A percentile compares a stretch with the other conserved stretches of the same genome.
These are phyloP conservation scores for Fusarium phyllophilum DNA, from an alignment of 2,329 filamentous ascomycete genomes.

Conservation along the genomic window DNA sequence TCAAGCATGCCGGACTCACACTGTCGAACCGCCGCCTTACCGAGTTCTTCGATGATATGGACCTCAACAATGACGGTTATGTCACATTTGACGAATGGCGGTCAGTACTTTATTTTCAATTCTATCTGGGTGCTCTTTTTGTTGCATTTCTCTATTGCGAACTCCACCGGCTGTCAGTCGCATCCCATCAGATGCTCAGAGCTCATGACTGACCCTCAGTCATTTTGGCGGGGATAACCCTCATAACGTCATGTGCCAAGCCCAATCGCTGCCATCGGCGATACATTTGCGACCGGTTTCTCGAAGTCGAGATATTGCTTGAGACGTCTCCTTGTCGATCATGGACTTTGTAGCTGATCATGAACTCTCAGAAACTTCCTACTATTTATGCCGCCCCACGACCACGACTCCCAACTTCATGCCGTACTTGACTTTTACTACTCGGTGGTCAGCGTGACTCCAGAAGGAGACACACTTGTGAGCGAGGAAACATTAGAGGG, in stretches of 20 bases:
- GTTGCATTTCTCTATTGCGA: background rate
- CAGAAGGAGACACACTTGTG: constrained; percentile 93
- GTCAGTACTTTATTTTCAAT: constrained; percentile 64
- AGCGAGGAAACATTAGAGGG: constrained; percentile 91
- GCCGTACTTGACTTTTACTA: constrained; percentile 92
- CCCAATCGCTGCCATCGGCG: constrained; percentile 13
- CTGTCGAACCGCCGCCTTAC: constrained; percentile 82
- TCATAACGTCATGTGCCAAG: constrained; percentile 46
- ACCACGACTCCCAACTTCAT: constrained; percentile 76
- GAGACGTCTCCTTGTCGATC: constrained; percentile 1
- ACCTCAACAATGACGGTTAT: constrained; percentile 85
- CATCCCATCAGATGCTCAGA: constrained; percentile 35
- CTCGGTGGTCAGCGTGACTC: constrained; percentile 86
- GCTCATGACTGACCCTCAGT: constrained; percentile 42
- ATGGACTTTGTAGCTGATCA: constrained; percentile 37
- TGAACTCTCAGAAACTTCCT: constrained; percentile 78
- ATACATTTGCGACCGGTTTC: constrained; percentile 14
- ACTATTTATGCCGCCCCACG: constrained; percentile 79
- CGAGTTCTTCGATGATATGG: constrained; percentile 89
- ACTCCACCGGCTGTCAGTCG: constrained; percentile 17
- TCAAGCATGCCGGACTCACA: constrained; percentile 79
- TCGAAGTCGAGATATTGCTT: background rate
- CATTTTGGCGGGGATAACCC: constrained; percentile 41
- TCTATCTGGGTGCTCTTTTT: constrained; percentile 13
- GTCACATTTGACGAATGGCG: constrained; percentile 97